Percentiles rank a stretch among this genome's conserved stretches.
Evolutionary conservation across 495 filamentous ascomycete genomes (phyloP).

Genomic region (Podospora fimiseda): DNA sequence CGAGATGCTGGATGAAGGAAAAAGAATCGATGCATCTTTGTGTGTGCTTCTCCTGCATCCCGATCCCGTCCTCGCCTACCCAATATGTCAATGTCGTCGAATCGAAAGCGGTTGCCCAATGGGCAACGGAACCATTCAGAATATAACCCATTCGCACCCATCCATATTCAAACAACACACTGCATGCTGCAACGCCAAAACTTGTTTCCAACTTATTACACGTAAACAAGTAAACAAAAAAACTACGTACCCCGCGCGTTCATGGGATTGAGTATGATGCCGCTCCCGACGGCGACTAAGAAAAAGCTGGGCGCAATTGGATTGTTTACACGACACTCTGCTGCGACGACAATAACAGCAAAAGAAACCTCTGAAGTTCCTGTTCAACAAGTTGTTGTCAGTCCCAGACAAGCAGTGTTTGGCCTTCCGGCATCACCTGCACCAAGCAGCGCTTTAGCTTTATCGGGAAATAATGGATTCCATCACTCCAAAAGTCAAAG

Average conservation of each 20-base stretch:
- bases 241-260: slow-evolving; percentile 3
- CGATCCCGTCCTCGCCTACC: slow-evolving; percentile 14
- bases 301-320: slow-evolving; percentile 29
- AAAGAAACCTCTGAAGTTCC: too few species aligned
- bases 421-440: slow-evolving; percentile 21
- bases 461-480: neutral
- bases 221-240: slow-evolving; percentile 25
- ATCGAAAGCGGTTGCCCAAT: slow-evolving; percentile 26
- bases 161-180: too few species aligned
- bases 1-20: slow-evolving; percentile 7
- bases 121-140: neutral
- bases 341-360: neutral
- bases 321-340: slow-evolving; percentile 21
- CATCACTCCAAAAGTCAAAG: neutral
- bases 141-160: too few species aligned
- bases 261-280: slow-evolving; percentile 30
- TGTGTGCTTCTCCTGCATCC: slow-evolving; percentile 5
- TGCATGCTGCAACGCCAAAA: slow-evolving; percentile 2
- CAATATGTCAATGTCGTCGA: slow-evolving; percentile 20
- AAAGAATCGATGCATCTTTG: too few species aligned
- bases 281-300: slow-evolving; percentile 28
- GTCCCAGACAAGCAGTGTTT: slow-evolving; percentile 17
- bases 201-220: slow-evolving; percentile 1
- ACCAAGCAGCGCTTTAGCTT: slow-evolving; percentile 1
- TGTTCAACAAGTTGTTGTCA: too few species aligned